Percentiles rank a stretch among this genome's conserved stretches.
Evolutionary conservation across 2,329 filamentous ascomycete genomes (phyloP).

Genomic region (Akanthomyces lecanii): DNA sequence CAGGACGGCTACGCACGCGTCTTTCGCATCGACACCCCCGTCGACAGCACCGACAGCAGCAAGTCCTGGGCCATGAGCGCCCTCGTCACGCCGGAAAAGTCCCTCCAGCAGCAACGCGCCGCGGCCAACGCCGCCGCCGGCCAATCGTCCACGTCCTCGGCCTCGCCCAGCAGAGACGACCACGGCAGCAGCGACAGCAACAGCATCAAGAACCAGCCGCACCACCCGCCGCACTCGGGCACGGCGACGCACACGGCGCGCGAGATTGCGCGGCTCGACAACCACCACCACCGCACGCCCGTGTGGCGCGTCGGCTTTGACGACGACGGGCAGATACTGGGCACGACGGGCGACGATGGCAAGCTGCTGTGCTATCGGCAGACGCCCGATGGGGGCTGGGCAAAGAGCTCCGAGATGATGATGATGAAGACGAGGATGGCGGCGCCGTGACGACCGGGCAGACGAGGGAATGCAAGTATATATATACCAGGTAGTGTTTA

Average conservation of each 20-base stretch:
- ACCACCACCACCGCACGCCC: slow-evolving; percentile 56
- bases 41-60: slow-evolving; percentile 33
- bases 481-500: neutral
- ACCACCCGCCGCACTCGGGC: slow-evolving; percentile 32
- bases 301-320: slow-evolving; percentile 74
- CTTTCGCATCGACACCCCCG: slow-evolving; percentile 70
- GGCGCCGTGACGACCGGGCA: slow-evolving; percentile 31
- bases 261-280: slow-evolving; percentile 63
- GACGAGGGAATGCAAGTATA: neutral
- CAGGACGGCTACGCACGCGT: slow-evolving; percentile 88
- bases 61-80: slow-evolving; percentile 46
- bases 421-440: slow-evolving; percentile 55
- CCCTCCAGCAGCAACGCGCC: slow-evolving; percentile 20
- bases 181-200: neutral
- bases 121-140: slow-evolving; percentile 22
- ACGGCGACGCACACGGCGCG: slow-evolving; percentile 21
- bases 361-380: slow-evolving; percentile 59
- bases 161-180: slow-evolving; percentile 21
- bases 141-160: neutral
- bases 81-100: slow-evolving; percentile 35
- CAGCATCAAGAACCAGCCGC: slow-evolving; percentile 22
- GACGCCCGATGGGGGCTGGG: slow-evolving; percentile 53
- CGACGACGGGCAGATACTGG: slow-evolving; percentile 65
- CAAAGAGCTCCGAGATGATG: slow-evolving; percentile 55
- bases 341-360: slow-evolving; percentile 74